Conservation (phyloP, 2,329 filamentous ascomycete species). For the Colletotrichum sp. region DNA sequence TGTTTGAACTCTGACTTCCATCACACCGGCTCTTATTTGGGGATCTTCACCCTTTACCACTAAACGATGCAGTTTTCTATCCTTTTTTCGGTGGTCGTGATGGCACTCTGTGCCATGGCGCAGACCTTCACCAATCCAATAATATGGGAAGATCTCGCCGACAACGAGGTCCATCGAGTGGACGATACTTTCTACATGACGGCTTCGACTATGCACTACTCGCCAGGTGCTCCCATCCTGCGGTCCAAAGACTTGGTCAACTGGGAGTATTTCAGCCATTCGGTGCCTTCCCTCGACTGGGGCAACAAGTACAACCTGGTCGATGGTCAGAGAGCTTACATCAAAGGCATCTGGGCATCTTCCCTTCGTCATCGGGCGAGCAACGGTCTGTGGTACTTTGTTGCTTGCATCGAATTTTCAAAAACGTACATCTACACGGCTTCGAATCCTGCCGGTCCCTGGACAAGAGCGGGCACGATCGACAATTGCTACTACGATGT, state of each 20-base stretch:
- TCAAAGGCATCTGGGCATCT: conserved; percentile 59
- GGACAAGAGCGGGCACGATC: neutral
- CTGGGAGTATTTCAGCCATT: conserved; percentile 42
- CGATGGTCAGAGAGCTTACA: conserved; percentile 47
- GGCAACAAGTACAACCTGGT: conserved; percentile 49
- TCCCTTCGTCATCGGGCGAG: conserved; percentile 36
- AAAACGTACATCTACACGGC: conserved; percentile 22
- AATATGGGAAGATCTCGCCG: conserved; percentile 55
- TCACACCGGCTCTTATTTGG: neutral
- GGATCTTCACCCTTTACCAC: fast-evolving
- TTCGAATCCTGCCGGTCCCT: neutral
- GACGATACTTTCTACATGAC: conserved; percentile 47
- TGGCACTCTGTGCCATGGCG: neutral
- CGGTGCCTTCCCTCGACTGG: conserved; percentile 41
- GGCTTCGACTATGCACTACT: conserved; percentile 54
- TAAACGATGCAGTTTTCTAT: fast-evolving
- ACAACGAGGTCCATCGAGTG: conserved; percentile 51
- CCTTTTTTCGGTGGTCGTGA: neutral
- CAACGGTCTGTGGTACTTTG: conserved; percentile 21
- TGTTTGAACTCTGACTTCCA: neutral
- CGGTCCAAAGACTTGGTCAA: conserved; percentile 54
- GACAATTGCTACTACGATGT: conserved; percentile 21
- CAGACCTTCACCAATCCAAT: conserved; percentile 47
- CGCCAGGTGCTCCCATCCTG: conserved; percentile 53
- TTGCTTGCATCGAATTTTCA: conserved; percentile 17